Evolutionary conservation across 2,329 filamentous ascomycete species (phyloP).

Genomic region (Peltaster fructicola): DNA sequence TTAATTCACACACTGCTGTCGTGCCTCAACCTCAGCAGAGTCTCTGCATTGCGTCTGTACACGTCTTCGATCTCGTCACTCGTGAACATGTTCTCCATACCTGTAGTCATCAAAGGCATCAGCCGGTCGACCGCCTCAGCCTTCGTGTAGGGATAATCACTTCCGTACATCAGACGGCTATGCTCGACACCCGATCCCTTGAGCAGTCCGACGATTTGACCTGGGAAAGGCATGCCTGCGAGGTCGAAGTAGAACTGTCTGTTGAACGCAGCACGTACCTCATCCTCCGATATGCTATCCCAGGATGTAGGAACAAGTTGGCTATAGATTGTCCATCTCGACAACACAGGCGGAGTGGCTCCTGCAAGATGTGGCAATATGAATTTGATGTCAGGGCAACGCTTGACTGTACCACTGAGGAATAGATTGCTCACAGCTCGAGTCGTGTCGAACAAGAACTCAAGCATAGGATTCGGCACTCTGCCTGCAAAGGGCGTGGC

Average conservation of each 20-base stretch:
- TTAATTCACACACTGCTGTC: too few relatives aligned
- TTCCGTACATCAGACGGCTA: slow-evolving; percentile 33
- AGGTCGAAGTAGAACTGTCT: slow-evolving; percentile 35
- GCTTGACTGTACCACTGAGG: slow-evolving; percentile 27
- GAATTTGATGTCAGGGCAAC: slow-evolving; percentile 29
- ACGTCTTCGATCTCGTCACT: slow-evolving; percentile 20
- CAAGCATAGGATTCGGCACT: slow-evolving; percentile 29
- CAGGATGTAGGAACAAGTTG: slow-evolving; percentile 21
- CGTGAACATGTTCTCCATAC: slow-evolving; percentile 21
- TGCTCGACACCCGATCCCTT: slow-evolving; percentile 21
- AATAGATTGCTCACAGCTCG: slow-evolving; percentile 32
- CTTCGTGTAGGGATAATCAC: slow-evolving; percentile 35
- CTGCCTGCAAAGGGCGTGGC: slow-evolving; percentile 21
- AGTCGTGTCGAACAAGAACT: slow-evolving; percentile 38
- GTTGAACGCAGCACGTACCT: slow-evolving; percentile 18
- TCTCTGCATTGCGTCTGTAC: slow-evolving; percentile 23
- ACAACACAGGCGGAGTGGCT: slow-evolving; percentile 26
- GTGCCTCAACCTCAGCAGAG: slow-evolving; percentile 11
- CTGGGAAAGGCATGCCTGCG: slow-evolving; percentile 32
- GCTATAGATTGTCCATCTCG: slow-evolving; percentile 25
- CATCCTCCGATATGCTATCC: slow-evolving; percentile 12
- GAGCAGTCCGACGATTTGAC: slow-evolving; percentile 32
- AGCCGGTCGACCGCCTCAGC: slow-evolving; percentile 21
- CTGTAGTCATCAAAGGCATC: slow-evolving; percentile 24
- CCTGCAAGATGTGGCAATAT: slow-evolving; percentile 34